Conservation (phyloP, 2,329 filamentous ascomycete genomes). For the Pestalotiopsis sp. region DNA sequence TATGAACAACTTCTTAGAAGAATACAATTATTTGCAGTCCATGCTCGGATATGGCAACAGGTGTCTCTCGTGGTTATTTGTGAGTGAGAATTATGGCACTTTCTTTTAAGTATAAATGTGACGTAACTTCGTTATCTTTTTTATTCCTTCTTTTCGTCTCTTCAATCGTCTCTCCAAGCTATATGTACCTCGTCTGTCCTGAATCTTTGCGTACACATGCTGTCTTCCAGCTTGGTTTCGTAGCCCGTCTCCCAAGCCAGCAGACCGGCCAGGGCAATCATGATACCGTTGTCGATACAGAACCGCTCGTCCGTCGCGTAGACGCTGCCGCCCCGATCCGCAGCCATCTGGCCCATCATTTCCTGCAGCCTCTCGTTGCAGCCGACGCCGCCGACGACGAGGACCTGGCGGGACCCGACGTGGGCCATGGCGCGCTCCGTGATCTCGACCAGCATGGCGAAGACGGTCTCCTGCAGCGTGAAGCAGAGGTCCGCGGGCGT, state of each 20-base stretch:
- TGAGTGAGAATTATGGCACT: background rate
- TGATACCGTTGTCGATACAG: constrained; percentile 99
- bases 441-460: constrained; percentile 96
- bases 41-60: too few relatives aligned
- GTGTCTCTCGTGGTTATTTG: too few relatives aligned
- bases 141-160: background rate
- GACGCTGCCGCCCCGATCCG: constrained; percentile 83
- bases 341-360: constrained; percentile 98
- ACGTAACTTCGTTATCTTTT: background rate
- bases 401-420: constrained; percentile 85
- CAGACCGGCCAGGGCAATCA: constrained; percentile 97
- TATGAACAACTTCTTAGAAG: constrained; percentile 12
- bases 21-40: constrained; percentile 4
- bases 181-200: constrained; percentile 82
- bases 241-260: constrained; percentile 84
- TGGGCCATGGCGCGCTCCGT: constrained; percentile 99
- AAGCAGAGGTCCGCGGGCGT: constrained; percentile 90
- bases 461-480: constrained; percentile 92
- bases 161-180: constrained; percentile 67
- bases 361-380: constrained; percentile 93
- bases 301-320: constrained; percentile 97
- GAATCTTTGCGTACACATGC: constrained; percentile 82
- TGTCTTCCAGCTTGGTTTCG: constrained; percentile 75
- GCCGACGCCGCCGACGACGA: constrained; percentile 94
- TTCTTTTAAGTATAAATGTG: background rate